Evolutionary conservation across 768 basidiomycete genomes (phyloP).

Genomic region (Lactarius hengduanensis): DNA sequence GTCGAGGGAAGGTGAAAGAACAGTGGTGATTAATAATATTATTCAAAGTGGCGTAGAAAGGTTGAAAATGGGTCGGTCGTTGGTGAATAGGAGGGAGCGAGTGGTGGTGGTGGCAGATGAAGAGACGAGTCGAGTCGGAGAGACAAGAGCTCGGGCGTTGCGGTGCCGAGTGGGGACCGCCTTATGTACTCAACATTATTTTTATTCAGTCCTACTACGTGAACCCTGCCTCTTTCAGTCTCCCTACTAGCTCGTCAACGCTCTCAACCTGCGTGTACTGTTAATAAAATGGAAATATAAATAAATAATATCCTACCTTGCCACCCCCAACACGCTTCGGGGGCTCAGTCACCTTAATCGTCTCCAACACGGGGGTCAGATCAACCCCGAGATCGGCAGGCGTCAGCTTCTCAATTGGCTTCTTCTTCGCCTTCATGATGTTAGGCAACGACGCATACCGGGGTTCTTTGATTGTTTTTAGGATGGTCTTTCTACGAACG

Average conservation of each 20-base stretch:
- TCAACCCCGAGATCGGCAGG: slow-evolving; percentile 82
- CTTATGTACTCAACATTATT: background rate
- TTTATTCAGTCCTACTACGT: background rate
- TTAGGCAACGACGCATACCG: slow-evolving; percentile 97
- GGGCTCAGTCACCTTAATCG: slow-evolving; percentile 85
- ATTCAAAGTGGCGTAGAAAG: background rate
- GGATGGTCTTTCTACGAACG: background rate
- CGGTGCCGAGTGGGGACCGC: background rate
- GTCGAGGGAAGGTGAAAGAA: background rate
- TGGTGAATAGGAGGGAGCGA: too few relatives aligned
- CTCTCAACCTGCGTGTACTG: slow-evolving; percentile 55
- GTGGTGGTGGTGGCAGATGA: background rate
- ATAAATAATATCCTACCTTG: slow-evolving; percentile 56
- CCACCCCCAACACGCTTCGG: slow-evolving; percentile 87
- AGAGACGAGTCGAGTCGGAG: background rate
- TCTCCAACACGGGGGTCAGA: slow-evolving; percentile 79
- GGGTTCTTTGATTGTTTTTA: slow-evolving; percentile 58
- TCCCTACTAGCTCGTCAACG: slow-evolving; percentile 87
- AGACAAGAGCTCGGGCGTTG: background rate
- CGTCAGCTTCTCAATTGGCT: slow-evolving; percentile 82
- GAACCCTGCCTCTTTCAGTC: slow-evolving; percentile 84
- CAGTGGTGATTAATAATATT: background rate
- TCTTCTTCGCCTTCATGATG: slow-evolving; percentile 99
- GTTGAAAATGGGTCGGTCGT: too few relatives aligned
- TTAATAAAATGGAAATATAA: too few relatives aligned